phyloP scores from a whole-genome alignment of 805 yeast genomes.

The Torulaspora gathmanii region DNA sequence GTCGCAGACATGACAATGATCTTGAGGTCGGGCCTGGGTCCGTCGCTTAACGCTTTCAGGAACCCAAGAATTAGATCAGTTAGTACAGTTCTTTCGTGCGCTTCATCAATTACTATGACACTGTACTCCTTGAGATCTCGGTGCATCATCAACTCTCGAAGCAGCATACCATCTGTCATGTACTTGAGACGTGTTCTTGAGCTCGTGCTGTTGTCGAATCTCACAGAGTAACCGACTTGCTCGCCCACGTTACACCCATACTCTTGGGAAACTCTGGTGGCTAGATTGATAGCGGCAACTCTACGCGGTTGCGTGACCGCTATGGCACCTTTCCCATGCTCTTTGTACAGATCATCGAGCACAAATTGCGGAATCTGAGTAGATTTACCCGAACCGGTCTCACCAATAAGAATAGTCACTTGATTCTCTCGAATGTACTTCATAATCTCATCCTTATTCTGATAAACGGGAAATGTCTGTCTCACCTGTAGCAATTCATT shows the following conservation, averaged over 20 bases:
- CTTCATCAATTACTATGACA: slow-evolving; percentile 86
- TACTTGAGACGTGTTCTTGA: slow-evolving; percentile 69
- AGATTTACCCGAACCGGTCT: slow-evolving; percentile 97
- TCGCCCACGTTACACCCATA: slow-evolving; percentile 70
- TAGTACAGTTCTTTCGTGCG: slow-evolving; percentile 91
- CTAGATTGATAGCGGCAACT: slow-evolving; percentile 94
- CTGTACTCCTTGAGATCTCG: slow-evolving; percentile 58
- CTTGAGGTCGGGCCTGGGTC: slow-evolving; percentile 52
- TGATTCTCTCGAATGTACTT: slow-evolving; percentile 49
- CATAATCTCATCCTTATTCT: slow-evolving; percentile 60
- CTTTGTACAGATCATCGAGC: slow-evolving; percentile 39
- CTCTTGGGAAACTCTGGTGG: slow-evolving; percentile 88
- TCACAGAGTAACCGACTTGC: slow-evolving; percentile 86
- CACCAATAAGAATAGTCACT: slow-evolving; percentile 85
- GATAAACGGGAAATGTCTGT: slow-evolving; percentile 67
- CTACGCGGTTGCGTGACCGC: slow-evolving; percentile 97
- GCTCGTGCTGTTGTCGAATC: slow-evolving; percentile 72
- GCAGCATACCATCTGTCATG: slow-evolving; percentile 94
- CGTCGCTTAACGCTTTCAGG: slow-evolving; percentile 56
- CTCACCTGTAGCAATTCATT: slow-evolving; percentile 48
- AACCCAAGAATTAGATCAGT: slow-evolving; percentile 90
- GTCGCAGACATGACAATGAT: slow-evolving; percentile 96
- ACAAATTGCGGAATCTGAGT: slow-evolving; percentile 93
- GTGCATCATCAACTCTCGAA: slow-evolving; percentile 84
- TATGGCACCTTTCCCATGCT: slow-evolving; percentile 47